Conservation (phyloP, 768 basidiomycete species). For the Mycena latifolia region DNA sequence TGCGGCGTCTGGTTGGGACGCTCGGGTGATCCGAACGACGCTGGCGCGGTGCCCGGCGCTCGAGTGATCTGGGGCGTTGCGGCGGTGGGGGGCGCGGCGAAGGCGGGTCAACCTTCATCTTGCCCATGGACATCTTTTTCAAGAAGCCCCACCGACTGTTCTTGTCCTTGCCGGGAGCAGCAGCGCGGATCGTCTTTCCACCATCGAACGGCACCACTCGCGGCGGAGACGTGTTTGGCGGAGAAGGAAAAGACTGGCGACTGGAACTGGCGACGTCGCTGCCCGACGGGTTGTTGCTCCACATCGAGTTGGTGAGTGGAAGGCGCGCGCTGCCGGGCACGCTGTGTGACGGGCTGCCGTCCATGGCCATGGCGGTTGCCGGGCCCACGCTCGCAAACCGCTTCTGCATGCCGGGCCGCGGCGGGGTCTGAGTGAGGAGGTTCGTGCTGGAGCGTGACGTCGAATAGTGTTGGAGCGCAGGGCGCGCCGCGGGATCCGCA, state of each 20-base stretch:
- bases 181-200: constrained; percentile 34
- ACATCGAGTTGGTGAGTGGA: constrained; percentile 59
- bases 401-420: constrained; percentile 55
- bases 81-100: constrained; percentile 54
- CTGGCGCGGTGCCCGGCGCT: constrained; percentile 41
- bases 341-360: constrained; percentile 51
- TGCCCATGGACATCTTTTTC: constrained; percentile 99
- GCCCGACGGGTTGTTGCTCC: constrained; percentile 59
- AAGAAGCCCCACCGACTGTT: constrained; percentile 93
- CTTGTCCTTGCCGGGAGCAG: constrained; percentile 62
- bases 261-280: constrained; percentile 8
- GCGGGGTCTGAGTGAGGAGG: constrained; percentile 56
- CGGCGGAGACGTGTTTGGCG: constrained; percentile 29
- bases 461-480: constrained; percentile 62
- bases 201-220: constrained; percentile 16
- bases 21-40: constrained; percentile 44
- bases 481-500: constrained; percentile 51
- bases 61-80: constrained; percentile 47
- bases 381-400: constrained; percentile 81
- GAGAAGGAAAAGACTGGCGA: constrained; percentile 8
- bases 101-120: constrained; percentile 79
- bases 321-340: constrained; percentile 51
- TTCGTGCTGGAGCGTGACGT: constrained; percentile 81
- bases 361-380: constrained; percentile 50
- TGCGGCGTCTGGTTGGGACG: constrained; percentile 63